A percentile compares a stretch with the other conserved stretches of the same genome.
Conservation (phyloP, 2,329 filamentous ascomycete genomes). For the Aspergillus neotritici region DNA sequence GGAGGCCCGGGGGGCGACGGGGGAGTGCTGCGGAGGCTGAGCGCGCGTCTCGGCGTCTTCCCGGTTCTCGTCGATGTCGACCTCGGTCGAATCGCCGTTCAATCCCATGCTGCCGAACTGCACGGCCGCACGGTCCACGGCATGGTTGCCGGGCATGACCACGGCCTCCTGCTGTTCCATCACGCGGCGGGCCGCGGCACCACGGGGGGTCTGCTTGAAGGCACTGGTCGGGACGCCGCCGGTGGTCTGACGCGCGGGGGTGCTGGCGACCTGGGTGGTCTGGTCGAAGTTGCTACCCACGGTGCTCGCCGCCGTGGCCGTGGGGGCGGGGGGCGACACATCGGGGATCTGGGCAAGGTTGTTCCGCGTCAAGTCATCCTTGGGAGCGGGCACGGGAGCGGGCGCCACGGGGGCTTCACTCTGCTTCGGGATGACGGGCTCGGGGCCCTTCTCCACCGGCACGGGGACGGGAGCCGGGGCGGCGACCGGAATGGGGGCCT, state of each 20-base stretch:
- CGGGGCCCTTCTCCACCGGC: conserved; percentile 34
- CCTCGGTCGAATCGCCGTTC: conserved; percentile 55
- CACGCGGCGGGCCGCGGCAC: conserved; percentile 75
- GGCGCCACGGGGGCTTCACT: conserved; percentile 36
- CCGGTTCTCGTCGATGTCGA: conserved; percentile 84
- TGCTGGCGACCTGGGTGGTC: conserved; percentile 51
- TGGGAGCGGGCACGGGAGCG: conserved; percentile 50
- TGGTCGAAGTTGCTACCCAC: conserved; percentile 79
- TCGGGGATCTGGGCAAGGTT: conserved; percentile 91
- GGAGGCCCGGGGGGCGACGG: conserved; percentile 77
- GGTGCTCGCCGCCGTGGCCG: conserved; percentile 82
- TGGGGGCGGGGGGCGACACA: conserved; percentile 67
- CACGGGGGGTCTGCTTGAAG: conserved; percentile 67
- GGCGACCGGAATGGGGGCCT: conserved; percentile 28
- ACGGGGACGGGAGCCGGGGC: conserved; percentile 38
- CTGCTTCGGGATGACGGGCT: conserved; percentile 26
- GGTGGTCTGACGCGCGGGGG: conserved; percentile 53
- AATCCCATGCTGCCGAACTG: conserved; percentile 95
- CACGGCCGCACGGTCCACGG: conserved; percentile 85
- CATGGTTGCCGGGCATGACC: conserved; percentile 95
- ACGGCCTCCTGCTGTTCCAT: conserved; percentile 96
- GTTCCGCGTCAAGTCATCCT: conserved; percentile 79
- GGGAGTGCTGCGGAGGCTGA: conserved; percentile 89
- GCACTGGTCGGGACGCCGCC: conserved; percentile 77
- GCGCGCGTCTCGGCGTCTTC: conserved; percentile 93